These are phyloP conservation scores for Stenogyne calaminthoides DNA, from an alignment of 305 asterid genomes.

Conservation along the genomic window DNA sequence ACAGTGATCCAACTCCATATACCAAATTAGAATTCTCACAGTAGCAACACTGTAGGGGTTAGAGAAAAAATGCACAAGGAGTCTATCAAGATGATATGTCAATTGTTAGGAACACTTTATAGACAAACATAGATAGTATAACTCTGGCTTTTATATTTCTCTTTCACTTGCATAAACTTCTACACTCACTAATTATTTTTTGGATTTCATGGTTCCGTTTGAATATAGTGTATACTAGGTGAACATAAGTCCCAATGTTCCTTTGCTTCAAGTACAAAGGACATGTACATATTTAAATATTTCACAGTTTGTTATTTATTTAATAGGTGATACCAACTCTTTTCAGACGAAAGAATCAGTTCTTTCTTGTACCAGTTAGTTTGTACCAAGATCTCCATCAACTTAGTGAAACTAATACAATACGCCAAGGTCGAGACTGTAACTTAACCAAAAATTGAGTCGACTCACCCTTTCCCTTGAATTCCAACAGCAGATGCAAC, in stretches of 20 bases:
- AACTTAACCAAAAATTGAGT: constrained; percentile 19
- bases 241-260: background rate
- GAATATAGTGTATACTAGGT: constrained; percentile 1
- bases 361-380: background rate
- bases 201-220: constrained; percentile 16
- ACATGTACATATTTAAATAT: background rate
- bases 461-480: constrained; percentile 76
- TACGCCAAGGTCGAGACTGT: constrained; percentile 6
- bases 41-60: background rate
- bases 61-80: background rate
- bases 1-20: background rate
- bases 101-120: background rate
- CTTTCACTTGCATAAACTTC: background rate
- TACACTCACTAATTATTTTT: background rate
- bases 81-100: background rate
- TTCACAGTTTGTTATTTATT: background rate
- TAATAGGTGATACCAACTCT: background rate
- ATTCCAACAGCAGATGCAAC: constrained; percentile 98
- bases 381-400: constrained; percentile 20
- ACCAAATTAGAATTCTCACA: background rate
- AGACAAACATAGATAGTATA: background rate
- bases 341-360: constrained; percentile 5
- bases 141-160: background rate
- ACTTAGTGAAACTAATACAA: constrained; percentile 12
- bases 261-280: background rate